Evolutionary conservation across 352 stramenopile genomes (phyloP), one percentile per base, ranked within the genome.

Genomic region (Thalassiosira exigua): DNA sequence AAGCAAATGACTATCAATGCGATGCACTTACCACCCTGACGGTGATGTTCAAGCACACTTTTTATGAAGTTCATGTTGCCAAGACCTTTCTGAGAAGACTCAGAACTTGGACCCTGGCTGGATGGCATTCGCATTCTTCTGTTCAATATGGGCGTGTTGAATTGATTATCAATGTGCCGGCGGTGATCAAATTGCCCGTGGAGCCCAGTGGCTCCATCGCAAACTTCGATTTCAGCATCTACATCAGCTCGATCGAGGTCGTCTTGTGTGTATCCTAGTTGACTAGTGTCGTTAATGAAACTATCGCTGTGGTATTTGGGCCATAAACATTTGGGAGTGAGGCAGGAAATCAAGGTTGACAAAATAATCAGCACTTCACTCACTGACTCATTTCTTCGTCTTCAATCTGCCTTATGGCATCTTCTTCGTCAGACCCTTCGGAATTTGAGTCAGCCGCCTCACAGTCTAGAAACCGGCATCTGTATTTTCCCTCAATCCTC

Each of bases 41-140:
- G 76, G 71, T 90, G 80, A 72, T 94, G 82, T 50, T 94, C 84
- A 29, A 94, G 52, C 12, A 94, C 84, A 76, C 83, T 92, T 26
- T 82, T 75, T 57, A 94, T 90, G 32, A 93, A 94, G 65, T 91
- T 77, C 83, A 92, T 91, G 58, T 87, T 90, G 3, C 89, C 89
- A 26, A 94, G 74, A 19, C 87, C 84, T 46, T 77, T 78, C 77
- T 89, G 70, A 36, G 88, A 91, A 5, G 73, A 69, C 39, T 76
- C 39, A 9, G 61, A 71, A 73, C 19, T 41, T 52, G 69, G 70
- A 65, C 22, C 75, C 70, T 24, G 24, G 3, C 26, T 54, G 26
- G 12, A 51, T 26, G 36, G 0, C n/a, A 33, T 50, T 52, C 39
- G 70, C 75, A 89, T 92, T 46, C 82, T 75, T 50, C 89, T 75